phyloP scores from a whole-genome alignment of 805 yeast genomes.

The Kodamaea hsintzibuensis region DNA sequence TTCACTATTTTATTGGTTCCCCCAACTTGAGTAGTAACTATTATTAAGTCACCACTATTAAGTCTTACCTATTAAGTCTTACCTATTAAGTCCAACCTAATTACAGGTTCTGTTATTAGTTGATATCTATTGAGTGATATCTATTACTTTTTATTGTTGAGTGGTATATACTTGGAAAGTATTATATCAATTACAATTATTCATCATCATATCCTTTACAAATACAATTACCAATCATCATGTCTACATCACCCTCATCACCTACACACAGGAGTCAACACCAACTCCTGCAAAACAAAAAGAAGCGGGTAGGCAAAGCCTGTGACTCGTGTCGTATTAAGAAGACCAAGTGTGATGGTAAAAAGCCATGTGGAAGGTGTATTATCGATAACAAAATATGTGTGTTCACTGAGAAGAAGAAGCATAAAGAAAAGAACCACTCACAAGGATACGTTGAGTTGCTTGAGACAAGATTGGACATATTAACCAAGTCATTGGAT shows the following conservation, averaged over 20 bases:
- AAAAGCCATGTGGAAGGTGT: slow-evolving; percentile 60
- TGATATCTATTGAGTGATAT: too few species aligned
- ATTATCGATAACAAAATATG: slow-evolving; percentile 57
- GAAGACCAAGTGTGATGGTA: slow-evolving; percentile 65
- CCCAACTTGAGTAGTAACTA: too few species aligned
- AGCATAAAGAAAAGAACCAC: slow-evolving; percentile 53
- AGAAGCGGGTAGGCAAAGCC: slow-evolving; percentile 63
- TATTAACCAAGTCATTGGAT: slow-evolving; percentile 52
- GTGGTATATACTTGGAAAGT: too few species aligned
- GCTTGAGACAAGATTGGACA: slow-evolving; percentile 55
- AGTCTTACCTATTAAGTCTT: too few species aligned
- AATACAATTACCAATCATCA: not conserved
- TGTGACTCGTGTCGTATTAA: slow-evolving; percentile 64
- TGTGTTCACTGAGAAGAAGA: slow-evolving; percentile 57
- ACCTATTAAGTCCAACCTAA: too few species aligned
- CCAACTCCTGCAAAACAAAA: slow-evolving; percentile 23
- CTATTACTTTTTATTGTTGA: too few species aligned
- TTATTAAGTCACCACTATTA: too few species aligned
- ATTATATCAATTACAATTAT: too few species aligned
- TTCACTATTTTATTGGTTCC: too few species aligned
- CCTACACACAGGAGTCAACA: slow-evolving; percentile 4
- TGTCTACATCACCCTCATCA: not conserved
- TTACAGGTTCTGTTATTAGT: too few species aligned
- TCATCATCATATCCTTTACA: not conserved
- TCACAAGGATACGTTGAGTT: slow-evolving; percentile 65